Percentiles rank a stretch among this genome's conserved stretches.
These are phyloP conservation scores for Hypoxylon lenormandii DNA, from an alignment of 495 filamentous ascomycete species.

Conservation along the genomic window DNA sequence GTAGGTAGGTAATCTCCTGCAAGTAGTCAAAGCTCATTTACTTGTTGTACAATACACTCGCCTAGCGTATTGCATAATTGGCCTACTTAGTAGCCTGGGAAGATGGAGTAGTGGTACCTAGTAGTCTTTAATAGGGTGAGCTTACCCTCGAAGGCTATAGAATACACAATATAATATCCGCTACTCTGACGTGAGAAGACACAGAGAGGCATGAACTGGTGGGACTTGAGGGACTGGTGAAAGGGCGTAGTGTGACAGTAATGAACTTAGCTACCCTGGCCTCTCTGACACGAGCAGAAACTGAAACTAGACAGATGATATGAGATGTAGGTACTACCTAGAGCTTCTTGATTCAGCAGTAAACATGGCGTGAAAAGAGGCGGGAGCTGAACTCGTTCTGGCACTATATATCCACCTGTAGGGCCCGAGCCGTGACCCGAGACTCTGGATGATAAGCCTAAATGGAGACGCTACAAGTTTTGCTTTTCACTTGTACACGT, in stretches of 20 bases:
- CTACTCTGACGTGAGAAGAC: constrained; percentile 45
- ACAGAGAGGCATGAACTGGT: neutral
- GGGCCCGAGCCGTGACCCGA: constrained; percentile 19
- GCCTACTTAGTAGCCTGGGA: constrained; percentile 10
- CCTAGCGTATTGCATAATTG: constrained; percentile 3
- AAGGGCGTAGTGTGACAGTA: neutral
- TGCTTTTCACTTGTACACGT: neutral
- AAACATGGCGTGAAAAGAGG: neutral
- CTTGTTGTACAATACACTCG: constrained; percentile 2
- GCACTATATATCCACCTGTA: constrained; percentile 24
- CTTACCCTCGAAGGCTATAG: constrained; percentile 5
- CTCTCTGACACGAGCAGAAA: neutral
- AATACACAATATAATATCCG: constrained; percentile 32
- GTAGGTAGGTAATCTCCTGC: constrained; percentile 41
- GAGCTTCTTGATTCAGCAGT: neutral
- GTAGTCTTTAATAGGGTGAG: neutral
- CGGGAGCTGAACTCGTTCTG: neutral
- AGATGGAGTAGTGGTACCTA: constrained; percentile 29
- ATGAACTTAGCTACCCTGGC: neutral
- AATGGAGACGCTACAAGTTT: constrained; percentile 16
- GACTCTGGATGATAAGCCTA: constrained; percentile 3
- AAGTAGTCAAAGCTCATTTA: constrained; percentile 21
- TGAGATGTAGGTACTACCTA: neutral
- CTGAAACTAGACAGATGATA: neutral
- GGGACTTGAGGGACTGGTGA: neutral